Base-by-base conservation (phyloP, 208 protist genomes). In the Trypanosoma cruzi region DNA sequence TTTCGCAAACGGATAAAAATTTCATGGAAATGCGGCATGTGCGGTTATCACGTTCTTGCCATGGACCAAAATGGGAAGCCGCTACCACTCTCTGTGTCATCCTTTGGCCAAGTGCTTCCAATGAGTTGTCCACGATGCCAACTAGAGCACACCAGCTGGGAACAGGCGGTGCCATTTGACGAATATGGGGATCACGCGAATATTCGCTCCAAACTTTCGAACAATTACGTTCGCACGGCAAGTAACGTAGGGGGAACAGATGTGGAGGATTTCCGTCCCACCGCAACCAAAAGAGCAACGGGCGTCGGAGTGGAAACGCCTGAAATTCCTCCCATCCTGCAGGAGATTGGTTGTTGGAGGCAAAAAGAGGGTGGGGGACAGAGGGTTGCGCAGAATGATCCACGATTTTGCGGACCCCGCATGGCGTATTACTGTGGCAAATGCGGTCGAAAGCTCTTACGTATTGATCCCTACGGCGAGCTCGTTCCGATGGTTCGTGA, bases 11-110 rank as follows among this genome's bases (percentile, higher is more conserved):
- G 29, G 0, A 67, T 64, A 42, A 85, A 84, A 11, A 81, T 92
- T 10, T 79, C 90, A 22, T 96, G 90, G 88, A 76, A 77, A 18
- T 96, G 90, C 58, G 87, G 82, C 31, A 67, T 92, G 62, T 96
- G 90, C 50, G 82, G 81, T 11, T 96, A 96, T 69, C 73, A 86
- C 59, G 81, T 93, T 29, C 72, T 94, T 7, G 85, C 90, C 5
- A 92, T 96, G 79, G 90, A 96, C 64, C 81, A 91, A 32, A 60
- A 90, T 26, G 90, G 90, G 24, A 72, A 68, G 0, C 81, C 88
- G 34, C 78, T 96, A 29, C 84, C 86, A 26, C 74, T 96, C 44
- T 64, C 80, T 22, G 58, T 75, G 14, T 90, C 83, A 10, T 82
- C 90, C 54, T 96, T 85, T 57, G 88, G 86, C 31, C 71, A 83